These are phyloP conservation scores for Rosa hybrid DNA, from an alignment of 331 rosid genomes.

Conservation along the genomic window DNA sequence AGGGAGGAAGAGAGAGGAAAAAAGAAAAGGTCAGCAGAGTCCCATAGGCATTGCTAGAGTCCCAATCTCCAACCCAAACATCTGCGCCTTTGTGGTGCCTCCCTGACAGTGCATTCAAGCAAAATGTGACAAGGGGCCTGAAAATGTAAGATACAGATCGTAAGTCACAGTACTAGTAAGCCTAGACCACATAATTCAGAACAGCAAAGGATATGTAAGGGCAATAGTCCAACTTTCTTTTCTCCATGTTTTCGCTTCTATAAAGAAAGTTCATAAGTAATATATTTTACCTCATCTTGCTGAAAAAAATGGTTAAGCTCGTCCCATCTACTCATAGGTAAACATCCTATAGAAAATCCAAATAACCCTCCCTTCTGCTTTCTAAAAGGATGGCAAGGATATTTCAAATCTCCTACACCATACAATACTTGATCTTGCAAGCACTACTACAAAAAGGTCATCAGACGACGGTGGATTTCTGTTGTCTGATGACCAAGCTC, in stretches of 20 bases:
- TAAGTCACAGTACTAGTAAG: slow-evolving; percentile 2
- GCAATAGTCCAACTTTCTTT: not conserved
- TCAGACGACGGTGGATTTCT: too few species aligned
- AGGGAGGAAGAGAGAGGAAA: too few species aligned
- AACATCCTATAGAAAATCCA: slow-evolving; percentile 93
- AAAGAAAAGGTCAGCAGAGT: too few species aligned
- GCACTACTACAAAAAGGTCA: too few species aligned
- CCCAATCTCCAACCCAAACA: slow-evolving; percentile 85
- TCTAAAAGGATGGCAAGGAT: slow-evolving; percentile 85
- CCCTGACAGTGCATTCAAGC: slow-evolving; percentile 86
- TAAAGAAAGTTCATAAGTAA: not conserved
- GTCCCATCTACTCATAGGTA: slow-evolving; percentile 93
- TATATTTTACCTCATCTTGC: slow-evolving; percentile 69
- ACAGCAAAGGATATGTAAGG: not conserved
- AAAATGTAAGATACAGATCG: slow-evolving; percentile 28
- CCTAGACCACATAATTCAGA: not conserved
- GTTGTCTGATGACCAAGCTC: too few species aligned
- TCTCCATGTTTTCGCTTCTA: not conserved
- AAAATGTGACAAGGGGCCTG: slow-evolving; percentile 75
- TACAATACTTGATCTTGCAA: slow-evolving; percentile 93
- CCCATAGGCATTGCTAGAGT: slow-evolving; percentile 51
- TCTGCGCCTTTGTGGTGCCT: slow-evolving; percentile 45
- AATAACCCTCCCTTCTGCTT: slow-evolving; percentile 63
- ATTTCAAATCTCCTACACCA: slow-evolving; percentile 61
- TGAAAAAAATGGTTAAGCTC: slow-evolving; percentile 81